These are phyloP conservation scores for Salix exigua DNA, from an alignment of 345 rosid species.

Conservation along the genomic window DNA sequence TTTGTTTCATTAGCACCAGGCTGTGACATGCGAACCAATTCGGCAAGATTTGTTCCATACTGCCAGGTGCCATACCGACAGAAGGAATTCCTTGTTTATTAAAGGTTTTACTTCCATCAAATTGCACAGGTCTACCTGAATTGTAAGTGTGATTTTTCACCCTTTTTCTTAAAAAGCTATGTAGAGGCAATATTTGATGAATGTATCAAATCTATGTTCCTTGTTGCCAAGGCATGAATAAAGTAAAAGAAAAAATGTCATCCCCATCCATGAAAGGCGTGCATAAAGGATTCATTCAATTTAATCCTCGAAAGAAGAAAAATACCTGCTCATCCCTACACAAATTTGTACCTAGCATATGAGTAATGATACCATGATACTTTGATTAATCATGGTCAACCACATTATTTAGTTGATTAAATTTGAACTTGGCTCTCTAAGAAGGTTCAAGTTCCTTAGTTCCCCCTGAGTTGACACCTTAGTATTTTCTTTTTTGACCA, in stretches of 20 bases:
- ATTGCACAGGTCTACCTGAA: conserved; percentile 70
- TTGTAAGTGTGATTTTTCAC: conserved; percentile 47
- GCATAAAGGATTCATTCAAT: background rate
- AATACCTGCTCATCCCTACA: background rate
- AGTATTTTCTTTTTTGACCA: background rate
- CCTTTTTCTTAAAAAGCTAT: background rate
- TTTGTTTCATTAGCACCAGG: conserved; percentile 6
- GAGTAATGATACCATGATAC: background rate
- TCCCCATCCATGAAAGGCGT: background rate
- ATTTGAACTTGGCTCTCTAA: background rate
- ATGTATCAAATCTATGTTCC: background rate
- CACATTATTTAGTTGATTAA: background rate
- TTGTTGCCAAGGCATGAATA: background rate
- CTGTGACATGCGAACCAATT: background rate
- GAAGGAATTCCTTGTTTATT: conserved; percentile 95
- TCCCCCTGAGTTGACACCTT: background rate
- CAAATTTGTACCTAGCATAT: background rate
- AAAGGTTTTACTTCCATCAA: conserved; percentile 88
- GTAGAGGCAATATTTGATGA: background rate
- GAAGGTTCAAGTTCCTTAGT: background rate
- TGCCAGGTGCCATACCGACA: conserved; percentile 78
- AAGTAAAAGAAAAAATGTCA: background rate
- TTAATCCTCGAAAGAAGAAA: background rate
- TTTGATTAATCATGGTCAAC: background rate
- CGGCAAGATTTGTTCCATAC: conserved; percentile 6